Evolutionary conservation across 2,329 filamentous ascomycete genomes (phyloP).

Genomic region (Botryosphaeria dothidea): DNA sequence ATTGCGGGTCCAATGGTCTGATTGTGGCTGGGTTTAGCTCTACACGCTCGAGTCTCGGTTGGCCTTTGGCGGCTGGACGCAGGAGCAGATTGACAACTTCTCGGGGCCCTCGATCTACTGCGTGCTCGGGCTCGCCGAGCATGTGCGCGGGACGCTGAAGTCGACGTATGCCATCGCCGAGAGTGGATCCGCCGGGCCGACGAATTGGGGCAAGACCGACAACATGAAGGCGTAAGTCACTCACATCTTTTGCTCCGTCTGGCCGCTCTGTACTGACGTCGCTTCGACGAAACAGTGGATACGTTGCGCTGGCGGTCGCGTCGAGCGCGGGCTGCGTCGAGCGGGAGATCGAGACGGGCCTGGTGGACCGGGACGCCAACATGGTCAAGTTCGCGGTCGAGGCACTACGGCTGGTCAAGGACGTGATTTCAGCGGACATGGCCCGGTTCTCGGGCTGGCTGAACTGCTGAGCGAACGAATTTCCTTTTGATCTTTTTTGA

Average conservation of each 20-base stretch:
- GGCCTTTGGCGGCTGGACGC: conserved; percentile 63
- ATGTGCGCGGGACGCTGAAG: conserved; percentile 54
- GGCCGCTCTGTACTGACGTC: background rate
- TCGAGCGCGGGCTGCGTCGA: conserved; percentile 52
- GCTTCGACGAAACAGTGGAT: conserved; percentile 48
- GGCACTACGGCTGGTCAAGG: conserved; percentile 56
- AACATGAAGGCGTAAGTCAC: conserved; percentile 55
- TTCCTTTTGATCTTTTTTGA: background rate
- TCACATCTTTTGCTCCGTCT: too few species aligned
- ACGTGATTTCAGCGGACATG: conserved; percentile 40
- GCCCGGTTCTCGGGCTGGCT: conserved; percentile 8
- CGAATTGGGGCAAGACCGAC: conserved; percentile 52
- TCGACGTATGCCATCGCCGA: conserved; percentile 62
- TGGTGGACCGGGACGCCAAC: conserved; percentile 58
- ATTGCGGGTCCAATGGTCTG: background rate
- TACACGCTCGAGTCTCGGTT: conserved; percentile 61
- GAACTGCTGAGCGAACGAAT: conserved; percentile 6
- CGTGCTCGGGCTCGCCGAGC: conserved; percentile 57
- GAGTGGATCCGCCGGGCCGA: conserved; percentile 65
- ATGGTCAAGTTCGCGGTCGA: conserved; percentile 65
- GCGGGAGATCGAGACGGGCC: conserved; percentile 58
- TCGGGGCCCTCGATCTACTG: conserved; percentile 61
- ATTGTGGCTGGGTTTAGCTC: conserved; percentile 32
- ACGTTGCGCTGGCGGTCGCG: conserved; percentile 63
- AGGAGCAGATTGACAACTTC: conserved; percentile 54